phyloP scores from a whole-genome alignment of 352 stramenopile genomes.

The Peronospora farinosa region DNA sequence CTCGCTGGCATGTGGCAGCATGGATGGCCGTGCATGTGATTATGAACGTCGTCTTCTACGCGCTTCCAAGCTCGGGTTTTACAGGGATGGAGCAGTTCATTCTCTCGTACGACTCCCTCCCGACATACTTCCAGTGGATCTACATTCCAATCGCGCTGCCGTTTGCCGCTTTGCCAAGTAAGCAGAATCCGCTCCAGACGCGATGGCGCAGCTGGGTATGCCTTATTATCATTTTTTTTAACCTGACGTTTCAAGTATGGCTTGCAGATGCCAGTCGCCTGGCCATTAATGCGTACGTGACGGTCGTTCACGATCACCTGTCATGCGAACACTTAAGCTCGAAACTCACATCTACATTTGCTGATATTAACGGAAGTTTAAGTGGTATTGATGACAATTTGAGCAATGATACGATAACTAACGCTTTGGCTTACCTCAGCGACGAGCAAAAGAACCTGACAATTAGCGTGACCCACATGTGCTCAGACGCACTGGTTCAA shows the following conservation, averaged over 20 bases:
- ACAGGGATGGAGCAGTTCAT: conserved; percentile 66
- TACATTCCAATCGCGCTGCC: conserved; percentile 68
- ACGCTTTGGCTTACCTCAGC: conserved; percentile 30
- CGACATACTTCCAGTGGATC: conserved; percentile 56
- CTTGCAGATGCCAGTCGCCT: conserved; percentile 52
- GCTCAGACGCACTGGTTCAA: conserved; percentile 53
- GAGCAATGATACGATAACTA: conserved; percentile 20
- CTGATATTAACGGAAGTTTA: conserved; percentile 23
- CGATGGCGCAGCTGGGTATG: conserved; percentile 72
- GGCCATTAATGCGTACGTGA: conserved; percentile 40
- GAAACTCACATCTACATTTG: conserved; percentile 19
- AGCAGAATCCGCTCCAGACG: conserved; percentile 65
- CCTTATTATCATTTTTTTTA: conserved; percentile 71
- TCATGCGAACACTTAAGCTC: conserved; percentile 33
- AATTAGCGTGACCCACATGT: conserved; percentile 39
- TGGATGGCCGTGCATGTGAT: conserved; percentile 70
- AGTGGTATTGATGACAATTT: conserved; percentile 11
- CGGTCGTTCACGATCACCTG: conserved; percentile 32
- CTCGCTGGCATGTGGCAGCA: conserved; percentile 62
- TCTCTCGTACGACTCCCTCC: conserved; percentile 34
- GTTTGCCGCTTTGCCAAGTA: conserved; percentile 62
- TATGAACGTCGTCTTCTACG: conserved; percentile 58
- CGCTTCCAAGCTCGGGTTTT: conserved; percentile 54
- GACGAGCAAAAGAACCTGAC: conserved; percentile 32
- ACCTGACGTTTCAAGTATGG: conserved; percentile 72